These are phyloP conservation scores for Lentinula detonsa DNA, from an alignment of 768 basidiomycete genomes.

Conservation along the genomic window DNA sequence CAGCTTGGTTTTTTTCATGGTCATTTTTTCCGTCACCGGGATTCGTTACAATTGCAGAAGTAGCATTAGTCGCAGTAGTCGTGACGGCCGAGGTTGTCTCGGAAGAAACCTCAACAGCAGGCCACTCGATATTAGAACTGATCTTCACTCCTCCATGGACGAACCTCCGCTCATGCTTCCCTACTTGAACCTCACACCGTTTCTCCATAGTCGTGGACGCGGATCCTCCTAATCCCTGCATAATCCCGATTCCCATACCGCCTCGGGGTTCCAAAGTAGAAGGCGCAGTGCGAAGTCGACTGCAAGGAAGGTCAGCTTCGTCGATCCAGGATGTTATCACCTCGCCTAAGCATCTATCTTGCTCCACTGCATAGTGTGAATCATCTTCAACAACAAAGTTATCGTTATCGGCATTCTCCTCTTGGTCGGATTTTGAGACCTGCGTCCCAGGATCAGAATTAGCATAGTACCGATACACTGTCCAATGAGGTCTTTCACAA, in stretches of 20 bases:
- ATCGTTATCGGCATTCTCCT: neutral
- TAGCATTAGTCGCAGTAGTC: neutral
- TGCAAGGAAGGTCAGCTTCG: neutral
- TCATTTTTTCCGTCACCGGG: neutral
- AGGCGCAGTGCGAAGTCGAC: neutral
- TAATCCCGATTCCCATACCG: neutral
- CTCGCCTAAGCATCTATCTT: neutral
- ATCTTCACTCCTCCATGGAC: constrained; percentile 28
- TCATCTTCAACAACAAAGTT: neutral
- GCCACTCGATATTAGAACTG: constrained; percentile 12
- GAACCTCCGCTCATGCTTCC: constrained; percentile 28
- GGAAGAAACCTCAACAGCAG: neutral
- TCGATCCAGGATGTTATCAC: neutral
- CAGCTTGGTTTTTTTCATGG: neutral
- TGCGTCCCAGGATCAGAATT: constrained; percentile 19
- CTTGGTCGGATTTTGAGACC: neutral
- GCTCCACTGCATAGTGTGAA: neutral
- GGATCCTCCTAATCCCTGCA: neutral
- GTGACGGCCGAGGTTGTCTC: no score
- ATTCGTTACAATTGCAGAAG: neutral
- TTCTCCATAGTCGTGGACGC: constrained; percentile 1
- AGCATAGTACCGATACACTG: constrained; percentile 41
- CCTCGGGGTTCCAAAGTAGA: neutral
- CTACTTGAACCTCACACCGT: constrained; percentile 16
- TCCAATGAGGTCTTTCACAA: constrained; percentile 44